Conservation (phyloP, 1,284 basidiomycete genomes). For the Boletus smithii region DNA sequence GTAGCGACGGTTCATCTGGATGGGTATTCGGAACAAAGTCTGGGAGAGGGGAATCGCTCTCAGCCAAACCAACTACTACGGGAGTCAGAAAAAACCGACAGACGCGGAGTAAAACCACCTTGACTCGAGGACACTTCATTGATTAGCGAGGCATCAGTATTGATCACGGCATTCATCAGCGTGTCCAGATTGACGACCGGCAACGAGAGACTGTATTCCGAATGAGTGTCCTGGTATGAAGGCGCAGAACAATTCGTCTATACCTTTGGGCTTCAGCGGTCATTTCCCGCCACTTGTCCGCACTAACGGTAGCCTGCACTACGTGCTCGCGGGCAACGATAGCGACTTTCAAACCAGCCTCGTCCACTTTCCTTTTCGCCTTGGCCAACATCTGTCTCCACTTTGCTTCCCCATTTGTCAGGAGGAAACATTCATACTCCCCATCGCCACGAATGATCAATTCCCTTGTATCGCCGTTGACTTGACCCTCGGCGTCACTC, state of each 20-base stretch:
- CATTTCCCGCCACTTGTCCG: conserved; percentile 50
- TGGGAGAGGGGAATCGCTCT: conserved; percentile 36
- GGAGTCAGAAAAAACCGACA: conserved; percentile 8
- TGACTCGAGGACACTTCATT: conserved; percentile 10
- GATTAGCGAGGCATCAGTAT: conserved; percentile 35
- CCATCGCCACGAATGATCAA: conserved; percentile 54
- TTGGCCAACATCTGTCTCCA: conserved; percentile 51
- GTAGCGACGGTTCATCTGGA: conserved; percentile 40
- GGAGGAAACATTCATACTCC: conserved; percentile 55
- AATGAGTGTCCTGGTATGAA: conserved; percentile 5
- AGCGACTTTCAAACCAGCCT: conserved; percentile 42
- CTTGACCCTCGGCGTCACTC: conserved; percentile 50
- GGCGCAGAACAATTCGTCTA: conserved; percentile 13
- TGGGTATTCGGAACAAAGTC: conserved; percentile 44
- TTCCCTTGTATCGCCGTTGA: conserved; percentile 46
- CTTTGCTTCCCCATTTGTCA: conserved; percentile 45
- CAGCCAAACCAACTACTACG: conserved; percentile 7
- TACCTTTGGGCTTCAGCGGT: conserved; percentile 51
- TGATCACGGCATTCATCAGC: conserved; percentile 44
- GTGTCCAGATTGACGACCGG: conserved; percentile 34
- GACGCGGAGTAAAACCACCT: conserved; percentile 18
- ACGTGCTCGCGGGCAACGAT: conserved; percentile 48
- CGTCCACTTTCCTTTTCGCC: conserved; percentile 45
- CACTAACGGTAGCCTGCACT: conserved; percentile 48
- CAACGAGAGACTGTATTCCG: conserved; percentile 36